Evolutionary conservation across 148 eudicot species (phyloP), one percentile per base, ranked within the genome.

Genomic region (Spergularia marina): DNA sequence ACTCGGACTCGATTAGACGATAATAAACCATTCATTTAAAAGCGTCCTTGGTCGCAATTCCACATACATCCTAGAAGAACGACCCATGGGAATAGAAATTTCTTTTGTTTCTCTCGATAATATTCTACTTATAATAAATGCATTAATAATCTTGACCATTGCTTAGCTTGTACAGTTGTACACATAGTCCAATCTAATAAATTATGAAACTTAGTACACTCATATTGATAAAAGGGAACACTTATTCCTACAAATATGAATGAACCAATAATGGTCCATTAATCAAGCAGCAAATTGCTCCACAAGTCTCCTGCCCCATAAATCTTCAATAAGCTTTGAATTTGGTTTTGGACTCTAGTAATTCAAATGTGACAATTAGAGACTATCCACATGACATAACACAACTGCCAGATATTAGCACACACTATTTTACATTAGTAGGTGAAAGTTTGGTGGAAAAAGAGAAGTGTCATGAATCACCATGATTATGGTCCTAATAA

Each of bases 251-350:
- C 36, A 30, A 41, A 25, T 41, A 41, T 41, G 16, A 10, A n/a
- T 12, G n/a, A 68, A 68, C 56, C 56, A 47, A 68, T 68, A 68
- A 65, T 65, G 30, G 6, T 30, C 79, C 83, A 64, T 51, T 64
- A 75, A 71, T 75, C 47, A 71, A 75, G 83, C 83, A 80, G 17
- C 61, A 71, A 75, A 63, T 80, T 49, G 16, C 76, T 72, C 79
- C 83, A 75, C 71, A 70, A 49, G 53, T 53, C 62, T 30, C 73
- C 77, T 36, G 25, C 25, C 53, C 21, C 59, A 67, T 67, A 74
- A 67, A 36, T 39, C 47, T 6, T 52, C 10, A 17, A 56, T 62
- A 23, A 1, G 23, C 63, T 16, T 65, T 30, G 13, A 52, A 34
- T 44, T 65, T 65, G 54, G 12, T 55, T 30, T 76, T 40, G 73